phyloP scores from a whole-genome alignment of 2,329 filamentous ascomycete genomes.

The Penicillium frequentans region DNA sequence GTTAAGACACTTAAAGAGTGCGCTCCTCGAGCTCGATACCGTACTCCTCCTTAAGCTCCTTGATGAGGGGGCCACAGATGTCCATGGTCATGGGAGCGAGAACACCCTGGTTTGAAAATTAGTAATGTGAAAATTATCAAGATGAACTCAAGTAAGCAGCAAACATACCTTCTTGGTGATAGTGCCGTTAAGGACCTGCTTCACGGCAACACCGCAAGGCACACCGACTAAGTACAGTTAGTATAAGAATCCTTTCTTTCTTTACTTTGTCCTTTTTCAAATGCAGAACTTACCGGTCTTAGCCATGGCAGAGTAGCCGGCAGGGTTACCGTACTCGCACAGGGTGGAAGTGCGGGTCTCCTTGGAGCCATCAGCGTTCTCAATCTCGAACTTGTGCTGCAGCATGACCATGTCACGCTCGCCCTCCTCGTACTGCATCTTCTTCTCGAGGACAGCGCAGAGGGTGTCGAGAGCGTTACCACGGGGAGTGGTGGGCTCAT shows the following conservation, averaged over 20 bases:
- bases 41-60: slow-evolving; percentile 75
- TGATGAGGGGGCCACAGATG: slow-evolving; percentile 71
- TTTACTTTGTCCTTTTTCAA: background rate
- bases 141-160: background rate
- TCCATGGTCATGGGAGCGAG: slow-evolving; percentile 73
- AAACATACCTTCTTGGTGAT: slow-evolving; percentile 59
- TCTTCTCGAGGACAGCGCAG: slow-evolving; percentile 82
- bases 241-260: background rate
- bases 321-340: slow-evolving; percentile 75
- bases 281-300: slow-evolving; percentile 48
- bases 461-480: slow-evolving; percentile 88
- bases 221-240: slow-evolving; percentile 59
- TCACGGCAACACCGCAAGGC: slow-evolving; percentile 71
- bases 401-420: slow-evolving; percentile 81
- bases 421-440: slow-evolving; percentile 81
- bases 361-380: slow-evolving; percentile 74
- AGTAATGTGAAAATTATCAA: background rate
- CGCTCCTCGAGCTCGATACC: slow-evolving; percentile 73
- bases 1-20: slow-evolving; percentile 39
- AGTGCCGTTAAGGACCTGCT: slow-evolving; percentile 74
- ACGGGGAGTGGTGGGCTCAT: slow-evolving; percentile 66
- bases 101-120: slow-evolving; percentile 52
- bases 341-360: slow-evolving; percentile 81
- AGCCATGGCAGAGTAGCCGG: slow-evolving; percentile 81
- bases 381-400: slow-evolving; percentile 70